These are phyloP conservation scores for Graphilbum ipis-grandicollis DNA, from an alignment of 2,329 filamentous ascomycete species.

Conservation along the genomic window DNA sequence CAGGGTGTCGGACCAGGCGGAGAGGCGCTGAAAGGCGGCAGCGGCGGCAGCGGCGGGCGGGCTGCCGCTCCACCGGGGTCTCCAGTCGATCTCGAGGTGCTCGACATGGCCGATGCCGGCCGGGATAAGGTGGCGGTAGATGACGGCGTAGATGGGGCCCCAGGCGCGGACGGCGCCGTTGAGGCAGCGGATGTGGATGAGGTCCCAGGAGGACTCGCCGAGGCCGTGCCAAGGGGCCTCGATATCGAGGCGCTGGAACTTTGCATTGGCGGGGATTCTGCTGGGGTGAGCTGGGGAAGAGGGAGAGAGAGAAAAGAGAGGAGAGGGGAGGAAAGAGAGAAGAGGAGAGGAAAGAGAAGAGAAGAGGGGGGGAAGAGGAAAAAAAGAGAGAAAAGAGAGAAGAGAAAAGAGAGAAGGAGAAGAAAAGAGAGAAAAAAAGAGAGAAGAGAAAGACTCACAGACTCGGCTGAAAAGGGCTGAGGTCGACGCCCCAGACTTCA, in stretches of 20 bases:
- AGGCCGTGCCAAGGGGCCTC: conserved; percentile 51
- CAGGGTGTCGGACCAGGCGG: conserved; percentile 1
- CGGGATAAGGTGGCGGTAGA: conserved; percentile 48
- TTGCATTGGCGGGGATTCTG: conserved; percentile 54
- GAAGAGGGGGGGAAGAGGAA: not conserved
- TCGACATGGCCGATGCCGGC: conserved; percentile 64
- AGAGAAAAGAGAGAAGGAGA: not conserved
- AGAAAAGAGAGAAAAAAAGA: not conserved
- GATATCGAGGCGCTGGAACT: conserved; percentile 58
- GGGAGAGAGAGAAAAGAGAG: not conserved
- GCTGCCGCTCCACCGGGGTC: conserved; percentile 34
- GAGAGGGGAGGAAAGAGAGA: not conserved
- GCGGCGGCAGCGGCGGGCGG: conserved; percentile 31
- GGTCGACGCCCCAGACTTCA: conserved; percentile 5
- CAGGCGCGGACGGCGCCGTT: conserved; percentile 64
- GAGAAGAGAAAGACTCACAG: conserved; percentile 1
- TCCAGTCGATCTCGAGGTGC: conserved; percentile 77
- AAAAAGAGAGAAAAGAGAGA: not conserved
- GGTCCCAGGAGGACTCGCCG: conserved; percentile 46
- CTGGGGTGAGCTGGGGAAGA: not conserved
- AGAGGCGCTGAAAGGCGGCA: not conserved
- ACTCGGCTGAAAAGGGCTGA: conserved; percentile 4
- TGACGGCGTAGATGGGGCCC: conserved; percentile 54
- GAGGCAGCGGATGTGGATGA: conserved; percentile 70
- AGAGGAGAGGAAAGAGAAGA: not conserved